A percentile compares a stretch with the other conserved stretches of the same genome.
These are phyloP conservation scores for Cladosporium sp. DNA, from an alignment of 2,329 filamentous ascomycete species.

Conservation along the genomic window DNA sequence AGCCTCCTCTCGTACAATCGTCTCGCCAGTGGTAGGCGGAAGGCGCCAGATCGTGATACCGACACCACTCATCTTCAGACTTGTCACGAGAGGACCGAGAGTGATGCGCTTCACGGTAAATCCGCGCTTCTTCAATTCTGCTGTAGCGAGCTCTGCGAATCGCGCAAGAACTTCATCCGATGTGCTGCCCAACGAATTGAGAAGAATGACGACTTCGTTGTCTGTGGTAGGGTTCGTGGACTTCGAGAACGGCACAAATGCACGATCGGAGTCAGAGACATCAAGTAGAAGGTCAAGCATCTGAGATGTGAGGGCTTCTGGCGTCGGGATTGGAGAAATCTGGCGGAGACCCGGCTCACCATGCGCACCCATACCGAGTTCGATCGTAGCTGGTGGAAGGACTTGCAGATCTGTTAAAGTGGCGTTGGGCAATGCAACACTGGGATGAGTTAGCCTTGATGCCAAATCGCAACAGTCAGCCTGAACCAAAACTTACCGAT, in stretches of 20 bases:
- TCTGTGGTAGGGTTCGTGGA: conserved; percentile 26
- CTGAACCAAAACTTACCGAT: conserved; percentile 24
- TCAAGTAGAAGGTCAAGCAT: conserved; percentile 35
- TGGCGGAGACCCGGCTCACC: conserved; percentile 61
- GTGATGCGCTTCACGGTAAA: conserved; percentile 32
- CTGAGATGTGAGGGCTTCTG: conserved; percentile 29
- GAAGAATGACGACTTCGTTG: conserved; percentile 32
- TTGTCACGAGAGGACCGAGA: conserved; percentile 33
- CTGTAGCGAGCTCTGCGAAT: conserved; percentile 32
- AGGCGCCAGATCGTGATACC: conserved; percentile 36
- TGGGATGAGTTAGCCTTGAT: conserved; percentile 8
- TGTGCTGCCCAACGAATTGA: conserved; percentile 35
- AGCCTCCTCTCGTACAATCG: conserved; percentile 25
- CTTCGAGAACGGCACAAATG: conserved; percentile 34
- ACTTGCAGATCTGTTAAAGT: conserved; percentile 59
- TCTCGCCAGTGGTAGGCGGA: conserved; percentile 28
- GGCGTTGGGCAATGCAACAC: conserved; percentile 40
- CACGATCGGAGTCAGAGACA: conserved; percentile 30
- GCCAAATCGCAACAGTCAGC: not conserved
- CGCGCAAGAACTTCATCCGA: conserved; percentile 33
- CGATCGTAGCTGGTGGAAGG: conserved; percentile 50
- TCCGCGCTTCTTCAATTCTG: conserved; percentile 27
- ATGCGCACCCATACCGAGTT: conserved; percentile 64
- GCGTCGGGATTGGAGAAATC: conserved; percentile 43
- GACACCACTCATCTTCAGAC: conserved; percentile 36